Percentiles rank a stretch among this genome's conserved stretches.
Evolutionary conservation across 768 basidiomycete genomes (phyloP).

Genomic region (Pholiota conissans): DNA sequence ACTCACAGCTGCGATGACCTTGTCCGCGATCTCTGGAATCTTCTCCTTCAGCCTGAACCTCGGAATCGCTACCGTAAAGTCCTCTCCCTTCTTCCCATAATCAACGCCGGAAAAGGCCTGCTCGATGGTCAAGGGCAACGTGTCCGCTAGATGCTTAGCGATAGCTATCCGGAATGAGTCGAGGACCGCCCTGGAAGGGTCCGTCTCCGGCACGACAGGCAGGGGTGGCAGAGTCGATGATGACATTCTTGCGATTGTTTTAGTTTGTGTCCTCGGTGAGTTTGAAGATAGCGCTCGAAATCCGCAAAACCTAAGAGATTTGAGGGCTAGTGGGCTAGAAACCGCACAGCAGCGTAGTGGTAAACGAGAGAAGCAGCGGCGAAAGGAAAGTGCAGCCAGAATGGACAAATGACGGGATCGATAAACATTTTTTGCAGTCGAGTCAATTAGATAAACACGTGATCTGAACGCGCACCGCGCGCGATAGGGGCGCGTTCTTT

Average conservation of each 20-base stretch:
- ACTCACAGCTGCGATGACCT: slow-evolving; percentile 73
- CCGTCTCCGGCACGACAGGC: slow-evolving; percentile 41
- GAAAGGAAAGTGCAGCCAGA: slow-evolving; percentile 6
- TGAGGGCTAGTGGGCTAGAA: neutral
- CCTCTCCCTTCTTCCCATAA: slow-evolving; percentile 90
- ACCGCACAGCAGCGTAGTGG: neutral
- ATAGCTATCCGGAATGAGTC: slow-evolving; percentile 84
- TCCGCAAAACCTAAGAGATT: neutral
- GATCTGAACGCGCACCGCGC: too few species aligned
- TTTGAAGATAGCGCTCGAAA: neutral
- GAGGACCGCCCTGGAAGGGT: slow-evolving; percentile 65
- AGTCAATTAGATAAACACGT: neutral
- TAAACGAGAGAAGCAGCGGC: neutral
- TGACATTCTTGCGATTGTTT: slow-evolving; percentile 20
- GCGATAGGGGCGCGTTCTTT: too few species aligned
- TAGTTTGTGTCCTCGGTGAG: neutral
- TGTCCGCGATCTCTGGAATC: slow-evolving; percentile 72
- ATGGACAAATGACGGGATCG: slow-evolving; percentile 3
- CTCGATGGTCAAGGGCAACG: slow-evolving; percentile 68
- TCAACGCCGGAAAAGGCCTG: slow-evolving; percentile 85
- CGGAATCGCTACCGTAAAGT: slow-evolving; percentile 91
- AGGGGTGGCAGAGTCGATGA: slow-evolving; percentile 26
- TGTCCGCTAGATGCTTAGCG: slow-evolving; percentile 67
- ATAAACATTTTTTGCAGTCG: slow-evolving; percentile 10
- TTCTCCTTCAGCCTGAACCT: slow-evolving; percentile 86